Conservation (phyloP, 2,329 filamentous ascomycete species). For the Trichoderma brevicompactum region DNA sequence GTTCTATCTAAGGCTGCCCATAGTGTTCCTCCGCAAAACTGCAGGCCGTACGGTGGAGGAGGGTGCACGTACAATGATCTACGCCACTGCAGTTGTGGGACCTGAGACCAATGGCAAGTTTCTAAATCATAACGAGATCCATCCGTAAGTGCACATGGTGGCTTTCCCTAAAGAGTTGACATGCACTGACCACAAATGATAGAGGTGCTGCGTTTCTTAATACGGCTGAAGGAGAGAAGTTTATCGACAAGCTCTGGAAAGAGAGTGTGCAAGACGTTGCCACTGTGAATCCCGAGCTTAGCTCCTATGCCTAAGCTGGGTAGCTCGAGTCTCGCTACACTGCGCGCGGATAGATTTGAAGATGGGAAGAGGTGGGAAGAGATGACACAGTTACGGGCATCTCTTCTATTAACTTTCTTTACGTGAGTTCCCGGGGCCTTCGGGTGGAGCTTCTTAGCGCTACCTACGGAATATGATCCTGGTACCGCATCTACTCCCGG, state of each 20-base stretch:
- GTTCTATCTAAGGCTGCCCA: not conserved
- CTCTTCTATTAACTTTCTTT: no score
- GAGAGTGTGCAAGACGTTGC: not conserved
- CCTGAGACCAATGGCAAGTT: constrained; percentile 16
- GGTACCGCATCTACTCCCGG: no score
- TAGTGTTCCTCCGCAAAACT: not conserved
- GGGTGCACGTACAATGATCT: constrained; percentile 12
- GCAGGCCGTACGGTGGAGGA: constrained; percentile 12
- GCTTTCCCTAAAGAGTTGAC: no score
- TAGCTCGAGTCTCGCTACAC: no score
- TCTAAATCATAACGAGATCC: constrained; percentile 7
- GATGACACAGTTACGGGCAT: no score
- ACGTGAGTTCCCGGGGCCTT: no score
- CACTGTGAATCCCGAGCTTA: not conserved
- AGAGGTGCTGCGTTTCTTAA: constrained; percentile 13
- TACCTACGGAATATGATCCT: no score
- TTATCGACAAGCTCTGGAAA: constrained; percentile 8
- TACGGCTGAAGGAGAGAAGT: not conserved
- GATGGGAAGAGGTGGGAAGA: no score
- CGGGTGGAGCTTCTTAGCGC: no score
- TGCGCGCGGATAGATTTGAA: no score
- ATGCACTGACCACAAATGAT: not conserved
- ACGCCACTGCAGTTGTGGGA: not conserved
- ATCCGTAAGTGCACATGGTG: not conserved
- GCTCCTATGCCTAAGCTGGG: not conserved